Conservation (phyloP, 106 monocot species). For the Amphibolis antarctica region DNA sequence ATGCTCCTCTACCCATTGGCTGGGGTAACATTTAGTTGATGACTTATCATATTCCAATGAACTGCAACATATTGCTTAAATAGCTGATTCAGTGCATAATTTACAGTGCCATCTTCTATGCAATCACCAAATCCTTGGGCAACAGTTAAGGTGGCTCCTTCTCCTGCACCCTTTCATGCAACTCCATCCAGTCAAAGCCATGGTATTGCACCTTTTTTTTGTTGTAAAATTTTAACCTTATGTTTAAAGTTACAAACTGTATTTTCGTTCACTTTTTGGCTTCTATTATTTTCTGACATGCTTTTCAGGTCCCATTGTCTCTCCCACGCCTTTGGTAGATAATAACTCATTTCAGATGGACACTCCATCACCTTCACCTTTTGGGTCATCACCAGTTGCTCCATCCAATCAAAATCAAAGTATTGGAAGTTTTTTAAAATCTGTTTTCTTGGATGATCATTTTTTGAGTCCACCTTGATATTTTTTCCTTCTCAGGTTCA, state of each 20-base stretch:
- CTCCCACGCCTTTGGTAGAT: not conserved
- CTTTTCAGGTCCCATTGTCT: too few species aligned
- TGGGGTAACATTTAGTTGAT: not conserved
- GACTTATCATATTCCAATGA: not conserved
- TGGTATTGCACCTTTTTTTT: not conserved
- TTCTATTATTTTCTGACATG: not conserved
- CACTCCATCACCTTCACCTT: not conserved
- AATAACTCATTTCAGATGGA: not conserved
- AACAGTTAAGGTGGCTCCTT: slow-evolving; percentile 6
- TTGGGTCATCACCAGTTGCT: not conserved
- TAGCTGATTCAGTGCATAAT: not conserved
- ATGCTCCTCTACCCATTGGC: slow-evolving; percentile 23
- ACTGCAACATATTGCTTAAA: not conserved
- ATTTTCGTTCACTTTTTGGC: not conserved
- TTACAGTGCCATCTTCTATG: not conserved
- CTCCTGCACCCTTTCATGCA: not conserved
- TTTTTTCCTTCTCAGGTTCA: slow-evolving; percentile 30
- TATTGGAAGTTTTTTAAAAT: not conserved
- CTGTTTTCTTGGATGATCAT: not conserved
- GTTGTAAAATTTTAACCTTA: not conserved
- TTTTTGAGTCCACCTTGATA: slow-evolving; percentile 2
- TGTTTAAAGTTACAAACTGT: not conserved
- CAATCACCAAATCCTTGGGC: slow-evolving; percentile 22
- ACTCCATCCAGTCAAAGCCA: not conserved
- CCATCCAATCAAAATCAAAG: not conserved